phyloP scores from a whole-genome alignment of 208 protist genomes.

The Leishmania major region DNA sequence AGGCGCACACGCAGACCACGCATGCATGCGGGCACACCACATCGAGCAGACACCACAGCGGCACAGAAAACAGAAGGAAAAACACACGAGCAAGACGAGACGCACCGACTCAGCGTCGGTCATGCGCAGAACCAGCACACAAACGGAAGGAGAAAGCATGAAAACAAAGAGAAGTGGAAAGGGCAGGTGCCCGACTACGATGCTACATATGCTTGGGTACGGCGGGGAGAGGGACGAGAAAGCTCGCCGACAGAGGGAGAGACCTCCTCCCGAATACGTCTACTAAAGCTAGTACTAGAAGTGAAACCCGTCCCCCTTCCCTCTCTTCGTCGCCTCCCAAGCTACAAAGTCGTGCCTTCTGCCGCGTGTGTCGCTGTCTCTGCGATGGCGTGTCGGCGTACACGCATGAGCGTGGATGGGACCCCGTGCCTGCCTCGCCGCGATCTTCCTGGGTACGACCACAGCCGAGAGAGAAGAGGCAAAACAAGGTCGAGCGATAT shows the following conservation, averaged over 20 bases:
- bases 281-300: not conserved
- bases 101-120: not conserved
- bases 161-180: not conserved
- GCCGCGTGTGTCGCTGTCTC: not conserved
- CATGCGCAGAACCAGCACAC: not conserved
- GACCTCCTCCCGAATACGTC: not conserved
- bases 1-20: not conserved
- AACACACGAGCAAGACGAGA: not conserved
- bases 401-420: not conserved
- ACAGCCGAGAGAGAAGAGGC: not conserved
- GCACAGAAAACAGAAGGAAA: not conserved
- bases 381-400: not conserved
- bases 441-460: not conserved
- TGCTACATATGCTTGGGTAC: not conserved
- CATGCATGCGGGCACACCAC: not conserved
- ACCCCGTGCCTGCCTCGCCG: not conserved
- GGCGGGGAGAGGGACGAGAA: not conserved
- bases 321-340: not conserved
- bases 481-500: not conserved
- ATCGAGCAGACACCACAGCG: not conserved
- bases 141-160: not conserved
- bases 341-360: not conserved
- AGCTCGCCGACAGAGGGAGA: not conserved
- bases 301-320: not conserved
- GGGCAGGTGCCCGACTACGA: not conserved